Conservation (phyloP, 1,139 yeast genomes). For the Kodamaea arcana region DNA sequence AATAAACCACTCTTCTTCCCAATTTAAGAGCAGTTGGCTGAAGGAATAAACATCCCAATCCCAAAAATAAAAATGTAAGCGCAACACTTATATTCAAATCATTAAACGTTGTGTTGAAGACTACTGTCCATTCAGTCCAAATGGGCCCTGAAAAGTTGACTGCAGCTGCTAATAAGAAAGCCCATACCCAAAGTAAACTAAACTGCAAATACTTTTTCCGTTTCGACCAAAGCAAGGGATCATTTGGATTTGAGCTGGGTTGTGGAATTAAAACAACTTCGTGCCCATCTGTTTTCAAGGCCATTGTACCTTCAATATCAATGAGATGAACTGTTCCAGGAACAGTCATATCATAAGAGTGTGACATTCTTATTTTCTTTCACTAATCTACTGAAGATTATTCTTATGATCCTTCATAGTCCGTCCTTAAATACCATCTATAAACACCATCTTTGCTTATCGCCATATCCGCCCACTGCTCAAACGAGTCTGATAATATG, state of each 20-base stretch:
- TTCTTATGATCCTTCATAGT: no score
- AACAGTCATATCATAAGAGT: constrained; percentile 18
- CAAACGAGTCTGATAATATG: no score
- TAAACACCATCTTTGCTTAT: no score
- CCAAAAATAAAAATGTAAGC: constrained; percentile 31
- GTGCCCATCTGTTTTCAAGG: constrained; percentile 26
- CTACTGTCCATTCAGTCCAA: constrained; percentile 33
- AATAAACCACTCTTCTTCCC: constrained; percentile 38
- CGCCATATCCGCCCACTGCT: no score
- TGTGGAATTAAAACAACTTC: constrained; percentile 33
- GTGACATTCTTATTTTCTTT: no score
- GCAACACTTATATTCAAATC: constrained; percentile 33
- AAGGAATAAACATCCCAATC: constrained; percentile 34
- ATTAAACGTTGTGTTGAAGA: constrained; percentile 23
- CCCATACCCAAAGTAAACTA: constrained; percentile 24
- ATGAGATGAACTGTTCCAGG: constrained; percentile 64
- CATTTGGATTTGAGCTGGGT: constrained; percentile 34
- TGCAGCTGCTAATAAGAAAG: constrained; percentile 38
- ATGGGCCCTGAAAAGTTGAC: constrained; percentile 41
- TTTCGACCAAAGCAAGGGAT: constrained; percentile 37
- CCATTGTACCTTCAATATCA: constrained; percentile 38
- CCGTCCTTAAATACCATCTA: no score
- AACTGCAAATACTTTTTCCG: constrained; percentile 31
- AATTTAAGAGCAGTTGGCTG: constrained; percentile 42
- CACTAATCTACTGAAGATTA: no score